These are phyloP conservation scores for Cadophora luteo-olivacea DNA, from an alignment of 2,329 filamentous ascomycete genomes.

Conservation along the genomic window DNA sequence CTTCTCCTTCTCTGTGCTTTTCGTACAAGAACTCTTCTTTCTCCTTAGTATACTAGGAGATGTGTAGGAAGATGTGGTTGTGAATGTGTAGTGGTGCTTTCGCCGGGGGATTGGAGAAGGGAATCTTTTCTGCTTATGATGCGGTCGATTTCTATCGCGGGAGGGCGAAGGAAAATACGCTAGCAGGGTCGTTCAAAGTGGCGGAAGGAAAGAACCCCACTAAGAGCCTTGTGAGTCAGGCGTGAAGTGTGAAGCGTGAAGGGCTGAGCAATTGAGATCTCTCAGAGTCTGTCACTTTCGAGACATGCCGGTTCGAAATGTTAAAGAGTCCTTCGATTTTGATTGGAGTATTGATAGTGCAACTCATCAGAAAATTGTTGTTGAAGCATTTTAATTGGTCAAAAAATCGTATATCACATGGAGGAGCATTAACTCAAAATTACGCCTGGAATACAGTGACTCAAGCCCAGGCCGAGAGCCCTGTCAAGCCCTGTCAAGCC, in stretches of 20 bases:
- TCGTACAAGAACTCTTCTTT: background rate
- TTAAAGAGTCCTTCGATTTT: no score
- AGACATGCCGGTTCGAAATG: background rate
- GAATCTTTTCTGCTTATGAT: conserved; percentile 16
- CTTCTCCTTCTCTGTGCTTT: background rate
- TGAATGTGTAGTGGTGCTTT: background rate
- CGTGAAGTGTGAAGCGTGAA: background rate
- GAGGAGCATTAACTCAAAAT: background rate
- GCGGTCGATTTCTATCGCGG: background rate
- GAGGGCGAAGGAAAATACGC: background rate
- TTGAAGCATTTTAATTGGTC: background rate
- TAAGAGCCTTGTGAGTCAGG: conserved; percentile 20
- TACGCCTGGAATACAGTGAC: background rate
- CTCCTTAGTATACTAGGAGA: background rate
- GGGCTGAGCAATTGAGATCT: conserved; percentile 1
- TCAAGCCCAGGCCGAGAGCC: background rate
- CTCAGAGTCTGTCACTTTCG: background rate
- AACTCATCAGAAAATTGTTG: background rate
- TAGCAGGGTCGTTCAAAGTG: conserved; percentile 11
- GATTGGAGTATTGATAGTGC: no score
- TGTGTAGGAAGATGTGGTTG: background rate
- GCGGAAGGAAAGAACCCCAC: conserved; percentile 7
- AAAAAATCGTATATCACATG: background rate
- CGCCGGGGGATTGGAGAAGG: background rate
- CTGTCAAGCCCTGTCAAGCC: background rate